Percentiles rank a stretch among this genome's conserved stretches.
Conservation (phyloP, 371 early-diverging fungal genomes). For the Mucor velutinosus region DNA sequence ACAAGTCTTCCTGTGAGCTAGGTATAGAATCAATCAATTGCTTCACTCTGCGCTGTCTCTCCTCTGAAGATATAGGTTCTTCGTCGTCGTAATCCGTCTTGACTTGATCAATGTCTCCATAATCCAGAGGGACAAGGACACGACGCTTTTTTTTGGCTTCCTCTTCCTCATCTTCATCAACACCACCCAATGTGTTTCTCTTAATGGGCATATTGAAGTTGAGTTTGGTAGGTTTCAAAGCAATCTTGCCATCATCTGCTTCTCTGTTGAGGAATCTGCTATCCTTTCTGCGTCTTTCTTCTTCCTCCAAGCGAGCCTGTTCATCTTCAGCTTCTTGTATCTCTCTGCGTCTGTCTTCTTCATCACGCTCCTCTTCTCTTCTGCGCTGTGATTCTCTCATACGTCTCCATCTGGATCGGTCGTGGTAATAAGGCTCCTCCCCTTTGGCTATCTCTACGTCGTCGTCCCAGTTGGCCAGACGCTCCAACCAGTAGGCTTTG, state of each 20-base stretch:
- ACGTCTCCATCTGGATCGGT: slow-evolving; percentile 75
- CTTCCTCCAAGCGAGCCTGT: slow-evolving; percentile 35
- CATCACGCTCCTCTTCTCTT: slow-evolving; percentile 72
- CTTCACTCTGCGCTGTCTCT: slow-evolving; percentile 60
- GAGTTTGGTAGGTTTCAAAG: slow-evolving; percentile 49
- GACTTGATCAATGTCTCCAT: slow-evolving; percentile 40
- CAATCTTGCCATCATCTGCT: slow-evolving; percentile 38
- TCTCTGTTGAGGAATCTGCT: slow-evolving; percentile 33
- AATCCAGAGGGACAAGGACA: slow-evolving; percentile 63
- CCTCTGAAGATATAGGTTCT: slow-evolving; percentile 54
- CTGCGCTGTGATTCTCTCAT: slow-evolving; percentile 61
- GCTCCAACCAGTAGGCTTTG: slow-evolving; percentile 52
- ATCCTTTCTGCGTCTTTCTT: slow-evolving; percentile 32
- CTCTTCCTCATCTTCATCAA: slow-evolving; percentile 63
- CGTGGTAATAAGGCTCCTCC: slow-evolving; percentile 70
- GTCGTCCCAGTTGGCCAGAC: slow-evolving; percentile 76
- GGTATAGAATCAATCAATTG: slow-evolving; percentile 75
- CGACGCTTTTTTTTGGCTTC: slow-evolving; percentile 57
- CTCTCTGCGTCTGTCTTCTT: slow-evolving; percentile 67
- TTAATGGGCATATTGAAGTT: slow-evolving; percentile 53
- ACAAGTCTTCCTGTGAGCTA: slow-evolving; percentile 75
- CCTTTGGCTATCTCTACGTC: slow-evolving; percentile 67
- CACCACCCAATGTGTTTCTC: slow-evolving; percentile 48
- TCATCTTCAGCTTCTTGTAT: slow-evolving; percentile 57
- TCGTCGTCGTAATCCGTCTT: slow-evolving; percentile 9